phyloP scores from a whole-genome alignment of 306 rosid species.

The Vigna nakashimae region DNA sequence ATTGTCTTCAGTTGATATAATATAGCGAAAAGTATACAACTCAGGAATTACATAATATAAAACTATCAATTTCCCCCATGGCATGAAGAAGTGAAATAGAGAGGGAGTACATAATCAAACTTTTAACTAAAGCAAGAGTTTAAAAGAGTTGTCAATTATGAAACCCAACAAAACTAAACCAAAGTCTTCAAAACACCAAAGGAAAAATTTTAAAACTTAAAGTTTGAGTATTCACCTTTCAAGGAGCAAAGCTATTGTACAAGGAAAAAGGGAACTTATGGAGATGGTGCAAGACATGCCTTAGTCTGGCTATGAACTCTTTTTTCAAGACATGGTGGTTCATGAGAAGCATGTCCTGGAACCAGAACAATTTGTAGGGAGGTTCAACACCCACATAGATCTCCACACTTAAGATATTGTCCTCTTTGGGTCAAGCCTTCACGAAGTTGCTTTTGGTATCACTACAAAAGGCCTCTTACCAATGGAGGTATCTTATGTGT shows the following conservation, averaged over 20 bases:
- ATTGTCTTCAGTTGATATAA: neutral
- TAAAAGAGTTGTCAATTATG: constrained; percentile 17
- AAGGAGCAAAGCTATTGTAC: constrained; percentile 49
- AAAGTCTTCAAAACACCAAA: neutral
- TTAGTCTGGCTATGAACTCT: constrained; percentile 70
- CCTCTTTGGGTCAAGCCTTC: no score
- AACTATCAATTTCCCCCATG: neutral
- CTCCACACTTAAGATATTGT: no score
- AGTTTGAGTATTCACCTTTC: constrained; percentile 51
- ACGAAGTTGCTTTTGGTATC: no score
- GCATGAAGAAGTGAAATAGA: neutral
- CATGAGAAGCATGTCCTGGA: constrained; percentile 42
- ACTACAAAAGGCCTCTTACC: no score
- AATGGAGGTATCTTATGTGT: no score
- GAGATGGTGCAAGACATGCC: constrained; percentile 59
- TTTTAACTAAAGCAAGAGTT: neutral
- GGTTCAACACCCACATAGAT: no score
- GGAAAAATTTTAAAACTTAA: neutral
- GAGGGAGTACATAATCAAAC: neutral
- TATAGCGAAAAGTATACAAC: neutral
- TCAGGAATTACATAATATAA: neutral
- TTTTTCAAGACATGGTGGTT: constrained; percentile 75
- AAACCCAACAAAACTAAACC: neutral
- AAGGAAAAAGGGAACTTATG: constrained; percentile 67
- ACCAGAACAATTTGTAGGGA: neutral